Conservation (phyloP, 129 eudicot species). For the Erigeron canadensis region DNA sequence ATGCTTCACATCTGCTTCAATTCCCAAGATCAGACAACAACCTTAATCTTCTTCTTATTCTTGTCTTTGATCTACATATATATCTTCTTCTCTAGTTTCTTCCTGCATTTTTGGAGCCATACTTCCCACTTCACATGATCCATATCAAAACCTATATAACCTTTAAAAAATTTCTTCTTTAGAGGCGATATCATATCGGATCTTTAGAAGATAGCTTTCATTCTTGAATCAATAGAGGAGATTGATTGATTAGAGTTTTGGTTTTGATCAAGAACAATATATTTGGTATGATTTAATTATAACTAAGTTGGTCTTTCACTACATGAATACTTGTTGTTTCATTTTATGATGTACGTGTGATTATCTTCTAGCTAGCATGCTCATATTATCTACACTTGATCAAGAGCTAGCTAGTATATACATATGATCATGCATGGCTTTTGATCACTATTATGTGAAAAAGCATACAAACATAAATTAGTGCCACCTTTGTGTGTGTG, state of each 20-base stretch:
- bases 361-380: slow-evolving; percentile 31
- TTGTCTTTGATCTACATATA: slow-evolving; percentile 22
- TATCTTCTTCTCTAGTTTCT: slow-evolving; percentile 1
- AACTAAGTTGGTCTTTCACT: neutral
- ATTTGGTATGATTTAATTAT: slow-evolving; percentile 22
- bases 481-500: slow-evolving; percentile 41
- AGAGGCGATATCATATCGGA: slow-evolving; percentile 24
- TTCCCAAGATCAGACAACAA: slow-evolving; percentile 59
- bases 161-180: too few species aligned
- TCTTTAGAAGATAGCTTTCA: slow-evolving; percentile 20
- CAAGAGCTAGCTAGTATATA: slow-evolving; percentile 5
- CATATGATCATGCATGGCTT: neutral
- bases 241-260: neutral
- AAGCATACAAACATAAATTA: slow-evolving; percentile 27
- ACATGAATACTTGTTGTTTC: neutral
- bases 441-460: slow-evolving; percentile 24
- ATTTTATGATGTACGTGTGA: slow-evolving; percentile 17
- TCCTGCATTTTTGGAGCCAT: slow-evolving; percentile 31
- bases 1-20: slow-evolving; percentile 41
- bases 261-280: slow-evolving; percentile 9
- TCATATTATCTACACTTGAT: slow-evolving; percentile 12
- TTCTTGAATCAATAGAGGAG: slow-evolving; percentile 10
- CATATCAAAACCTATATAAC: neutral
- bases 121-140: slow-evolving; percentile 5
- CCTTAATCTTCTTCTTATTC: slow-evolving; percentile 34